phyloP scores from a whole-genome alignment of 2,329 filamentous ascomycete genomes.

The Hymenoscyphus fructigenus region DNA sequence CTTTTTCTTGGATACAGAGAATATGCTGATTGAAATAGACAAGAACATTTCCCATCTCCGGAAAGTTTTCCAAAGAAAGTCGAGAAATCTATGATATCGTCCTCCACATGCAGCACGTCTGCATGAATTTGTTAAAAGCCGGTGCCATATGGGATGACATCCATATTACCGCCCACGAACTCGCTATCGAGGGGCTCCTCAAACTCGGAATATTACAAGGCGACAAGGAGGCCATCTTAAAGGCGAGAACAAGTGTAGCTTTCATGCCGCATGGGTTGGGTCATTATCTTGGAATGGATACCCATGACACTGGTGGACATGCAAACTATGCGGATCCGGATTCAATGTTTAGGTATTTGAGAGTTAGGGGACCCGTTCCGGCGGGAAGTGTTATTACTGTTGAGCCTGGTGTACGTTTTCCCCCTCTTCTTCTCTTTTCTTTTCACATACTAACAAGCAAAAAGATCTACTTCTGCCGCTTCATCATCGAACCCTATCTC shows the following conservation, averaged over 20 bases:
- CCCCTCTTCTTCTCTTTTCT: background rate
- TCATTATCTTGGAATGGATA: conserved; percentile 90
- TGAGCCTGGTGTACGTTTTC: conserved; percentile 74
- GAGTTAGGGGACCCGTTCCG: conserved; percentile 73
- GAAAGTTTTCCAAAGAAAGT: conserved; percentile 68
- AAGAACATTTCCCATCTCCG: conserved; percentile 79
- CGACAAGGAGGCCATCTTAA: conserved; percentile 69
- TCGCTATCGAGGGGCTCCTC: conserved; percentile 79
- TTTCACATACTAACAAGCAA: background rate
- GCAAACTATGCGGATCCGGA: conserved; percentile 78
- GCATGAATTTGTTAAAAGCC: conserved; percentile 69
- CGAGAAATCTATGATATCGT: conserved; percentile 80
- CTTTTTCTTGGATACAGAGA: background rate
- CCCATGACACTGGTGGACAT: conserved; percentile 81
- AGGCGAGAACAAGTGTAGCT: conserved; percentile 76
- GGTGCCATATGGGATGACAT: conserved; percentile 80
- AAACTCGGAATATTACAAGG: conserved; percentile 72
- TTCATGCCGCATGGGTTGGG: conserved; percentile 92
- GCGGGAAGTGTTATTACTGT: conserved; percentile 86
- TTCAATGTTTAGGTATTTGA: conserved; percentile 80
- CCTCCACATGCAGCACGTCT: conserved; percentile 80
- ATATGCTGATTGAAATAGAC: conserved; percentile 52
- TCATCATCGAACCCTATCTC: conserved; percentile 81
- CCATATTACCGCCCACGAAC: conserved; percentile 74
- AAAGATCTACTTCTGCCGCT: conserved; percentile 84